phyloP scores from a whole-genome alignment of 2,329 filamentous ascomycete genomes.

The Bimuria novae-zelandiae region DNA sequence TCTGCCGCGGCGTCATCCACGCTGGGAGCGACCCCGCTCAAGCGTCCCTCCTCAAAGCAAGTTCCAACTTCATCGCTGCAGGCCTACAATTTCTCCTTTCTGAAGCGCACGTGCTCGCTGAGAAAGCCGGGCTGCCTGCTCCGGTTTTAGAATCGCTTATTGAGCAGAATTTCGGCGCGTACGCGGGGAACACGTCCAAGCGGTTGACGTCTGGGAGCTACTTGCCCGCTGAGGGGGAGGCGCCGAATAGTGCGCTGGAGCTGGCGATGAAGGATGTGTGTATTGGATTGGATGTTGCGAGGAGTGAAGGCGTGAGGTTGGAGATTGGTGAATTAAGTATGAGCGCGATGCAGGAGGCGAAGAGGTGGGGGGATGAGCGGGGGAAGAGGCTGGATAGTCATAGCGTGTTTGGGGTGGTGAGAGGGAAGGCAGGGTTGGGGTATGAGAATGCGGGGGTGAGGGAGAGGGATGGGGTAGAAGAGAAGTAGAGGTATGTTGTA shows the following conservation, averaged over 20 bases:
- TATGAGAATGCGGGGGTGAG: constrained; percentile 51
- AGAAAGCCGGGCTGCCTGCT: constrained; percentile 50
- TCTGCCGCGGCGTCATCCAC: constrained; percentile 48
- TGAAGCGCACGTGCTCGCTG: constrained; percentile 57
- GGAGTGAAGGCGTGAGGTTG: constrained; percentile 46
- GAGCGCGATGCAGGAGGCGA: constrained; percentile 51
- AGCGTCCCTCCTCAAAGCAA: constrained; percentile 55
- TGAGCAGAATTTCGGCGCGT: constrained; percentile 35
- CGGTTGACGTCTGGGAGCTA: constrained; percentile 35
- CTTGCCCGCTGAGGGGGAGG: constrained; percentile 28
- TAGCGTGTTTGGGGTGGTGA: constrained; percentile 56
- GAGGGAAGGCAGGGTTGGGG: constrained; percentile 49
- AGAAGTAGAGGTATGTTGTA: background rate
- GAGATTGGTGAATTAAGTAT: constrained; percentile 52
- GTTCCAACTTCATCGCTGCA: constrained; percentile 56
- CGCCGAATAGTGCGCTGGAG: constrained; percentile 55
- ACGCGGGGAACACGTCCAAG: constrained; percentile 31
- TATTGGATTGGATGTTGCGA: constrained; percentile 53
- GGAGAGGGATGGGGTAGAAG: constrained; percentile 18
- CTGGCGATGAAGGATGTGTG: constrained; percentile 59
- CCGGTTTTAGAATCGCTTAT: constrained; percentile 51
- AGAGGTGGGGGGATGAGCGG: constrained; percentile 41
- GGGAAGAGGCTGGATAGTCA: constrained; percentile 54
- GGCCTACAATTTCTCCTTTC: constrained; percentile 56
- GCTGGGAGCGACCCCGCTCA: constrained; percentile 52